A percentile compares a stretch with the other conserved stretches of the same genome.
These are phyloP conservation scores for Heteromeles arbutifolia DNA, from an alignment of 306 rosid species.

Conservation along the genomic window DNA sequence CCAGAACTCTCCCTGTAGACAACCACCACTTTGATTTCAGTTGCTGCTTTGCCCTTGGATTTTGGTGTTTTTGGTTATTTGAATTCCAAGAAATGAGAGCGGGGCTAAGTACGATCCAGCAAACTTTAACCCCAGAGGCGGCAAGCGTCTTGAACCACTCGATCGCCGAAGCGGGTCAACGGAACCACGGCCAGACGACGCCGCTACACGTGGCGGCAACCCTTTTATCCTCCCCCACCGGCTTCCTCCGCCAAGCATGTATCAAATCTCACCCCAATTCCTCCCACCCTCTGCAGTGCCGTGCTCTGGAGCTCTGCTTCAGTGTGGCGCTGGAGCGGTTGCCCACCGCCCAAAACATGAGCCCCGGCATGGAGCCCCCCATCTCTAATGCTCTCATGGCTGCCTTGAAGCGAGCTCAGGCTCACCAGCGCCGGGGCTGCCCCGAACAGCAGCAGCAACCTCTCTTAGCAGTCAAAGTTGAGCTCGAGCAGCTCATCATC, in stretches of 20 bases:
- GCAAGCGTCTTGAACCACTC: slow-evolving; percentile 87
- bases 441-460: slow-evolving; percentile 98
- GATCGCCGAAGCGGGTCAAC: slow-evolving; percentile 85
- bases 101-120: not conserved
- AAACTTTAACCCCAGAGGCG: slow-evolving; percentile 73
- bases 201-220: slow-evolving; percentile 98
- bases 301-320: slow-evolving; percentile 92
- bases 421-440: slow-evolving; percentile 95
- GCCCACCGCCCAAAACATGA: slow-evolving; percentile 72
- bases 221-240: slow-evolving; percentile 67
- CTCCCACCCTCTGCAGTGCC: slow-evolving; percentile 95
- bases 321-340: slow-evolving; percentile 86
- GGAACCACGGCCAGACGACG: slow-evolving; percentile 94
- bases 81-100: not conserved
- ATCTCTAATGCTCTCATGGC: slow-evolving; percentile 96
- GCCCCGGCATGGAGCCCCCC: slow-evolving; percentile 68
- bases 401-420: slow-evolving; percentile 89
- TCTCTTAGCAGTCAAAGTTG: slow-evolving; percentile 84
- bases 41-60: slow-evolving; percentile 6
- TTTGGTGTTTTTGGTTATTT: not conserved
- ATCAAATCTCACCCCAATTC: slow-evolving; percentile 97
- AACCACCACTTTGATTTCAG: slow-evolving; percentile 20
- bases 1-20: not conserved
- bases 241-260: slow-evolving; percentile 87
- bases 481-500: slow-evolving; percentile 84